Conservation (phyloP, 2,329 filamentous ascomycete genomes). For the Beauveria sp. region DNA sequence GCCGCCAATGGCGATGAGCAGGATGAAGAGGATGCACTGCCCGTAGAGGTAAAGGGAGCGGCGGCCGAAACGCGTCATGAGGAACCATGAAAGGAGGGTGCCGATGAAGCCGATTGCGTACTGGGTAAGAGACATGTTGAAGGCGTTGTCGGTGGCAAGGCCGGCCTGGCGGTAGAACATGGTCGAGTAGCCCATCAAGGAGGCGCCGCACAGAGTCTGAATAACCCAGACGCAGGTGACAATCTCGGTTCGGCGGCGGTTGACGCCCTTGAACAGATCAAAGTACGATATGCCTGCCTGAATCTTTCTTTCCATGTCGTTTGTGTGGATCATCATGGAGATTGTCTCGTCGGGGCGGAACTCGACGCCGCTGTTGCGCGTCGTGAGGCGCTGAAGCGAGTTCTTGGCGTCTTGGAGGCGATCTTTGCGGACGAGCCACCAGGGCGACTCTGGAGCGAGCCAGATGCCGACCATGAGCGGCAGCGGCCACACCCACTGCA, state of each 20-base stretch:
- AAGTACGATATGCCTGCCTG: conserved; percentile 33
- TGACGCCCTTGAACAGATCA: conserved; percentile 40
- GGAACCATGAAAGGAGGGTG: conserved; percentile 30
- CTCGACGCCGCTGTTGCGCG: conserved; percentile 25
- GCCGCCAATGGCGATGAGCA: conserved; percentile 32
- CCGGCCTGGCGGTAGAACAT: conserved; percentile 39
- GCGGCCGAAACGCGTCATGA: conserved; percentile 30
- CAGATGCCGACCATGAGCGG: conserved; percentile 28
- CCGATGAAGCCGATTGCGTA: conserved; percentile 31
- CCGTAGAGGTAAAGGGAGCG: conserved; percentile 32
- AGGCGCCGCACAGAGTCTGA: conserved; percentile 32
- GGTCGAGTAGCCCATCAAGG: conserved; percentile 52
- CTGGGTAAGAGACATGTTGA: conserved; percentile 30
- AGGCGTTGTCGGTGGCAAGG: conserved; percentile 29
- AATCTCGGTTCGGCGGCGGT: conserved; percentile 39
- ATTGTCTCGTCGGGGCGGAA: conserved; percentile 36
- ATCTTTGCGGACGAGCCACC: conserved; percentile 34
- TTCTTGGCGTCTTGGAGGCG: conserved; percentile 28
- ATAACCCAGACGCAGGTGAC: conserved; percentile 36
- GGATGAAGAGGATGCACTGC: conserved; percentile 24
- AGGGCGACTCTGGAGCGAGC: conserved; percentile 36
- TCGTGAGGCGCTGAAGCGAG: conserved; percentile 32
- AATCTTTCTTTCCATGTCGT: conserved; percentile 37
- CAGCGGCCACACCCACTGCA: conserved; percentile 36
- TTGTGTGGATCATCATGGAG: conserved; percentile 45